Evolutionary conservation across 2,329 filamentous ascomycete species (phyloP), one percentile per base, ranked within the genome.

Genomic region (Monosporascus sp.): DNA sequence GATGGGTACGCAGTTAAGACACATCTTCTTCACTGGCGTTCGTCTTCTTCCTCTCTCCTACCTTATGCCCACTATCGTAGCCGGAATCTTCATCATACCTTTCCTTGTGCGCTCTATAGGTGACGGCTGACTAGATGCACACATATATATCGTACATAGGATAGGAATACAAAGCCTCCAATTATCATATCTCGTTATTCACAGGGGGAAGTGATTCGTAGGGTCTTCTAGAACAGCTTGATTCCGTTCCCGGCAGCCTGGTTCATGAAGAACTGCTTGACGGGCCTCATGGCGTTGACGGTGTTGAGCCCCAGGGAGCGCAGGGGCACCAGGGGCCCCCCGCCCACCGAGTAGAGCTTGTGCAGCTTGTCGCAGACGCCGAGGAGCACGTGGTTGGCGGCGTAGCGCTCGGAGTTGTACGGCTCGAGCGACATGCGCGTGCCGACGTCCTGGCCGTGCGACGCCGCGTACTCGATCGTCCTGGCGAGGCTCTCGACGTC

Each of bases 341-440:
- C 85, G 22, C 84, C 85, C 1, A 90, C 84, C n/a, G 87, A 87
- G 71, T 96, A 97, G 44, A 97, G 73, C 74, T 93, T 96, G 71
- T 97, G 91, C 61, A 97, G 75, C 74, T 97, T 93, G 73, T 97
- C 93, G 60, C 85, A 89, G 46, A 87, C 88, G 52, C 84, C 92
- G 51, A 92, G 77, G 69, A 95, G 79, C 55, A 87, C 79, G 59
- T 88, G 88, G 70, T 97, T 97, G 41, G 85, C 82, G 2, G 86
- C 81, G 70, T 95, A 99, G 40, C 92, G 81, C 65, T 94, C 90
- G 1, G 81, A 78, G 59, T 85, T 85, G 72, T 97, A 99, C 17
- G 82, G 72, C 69, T 97, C 92, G 26, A 99, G 77, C 5, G 88
- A 86, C 70, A 95, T 79, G 37, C 82, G 75, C 18, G 85, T 83